Base-by-base conservation (phyloP, 2,329 filamentous ascomycete genomes). In the Fusarium sambucinum region DNA sequence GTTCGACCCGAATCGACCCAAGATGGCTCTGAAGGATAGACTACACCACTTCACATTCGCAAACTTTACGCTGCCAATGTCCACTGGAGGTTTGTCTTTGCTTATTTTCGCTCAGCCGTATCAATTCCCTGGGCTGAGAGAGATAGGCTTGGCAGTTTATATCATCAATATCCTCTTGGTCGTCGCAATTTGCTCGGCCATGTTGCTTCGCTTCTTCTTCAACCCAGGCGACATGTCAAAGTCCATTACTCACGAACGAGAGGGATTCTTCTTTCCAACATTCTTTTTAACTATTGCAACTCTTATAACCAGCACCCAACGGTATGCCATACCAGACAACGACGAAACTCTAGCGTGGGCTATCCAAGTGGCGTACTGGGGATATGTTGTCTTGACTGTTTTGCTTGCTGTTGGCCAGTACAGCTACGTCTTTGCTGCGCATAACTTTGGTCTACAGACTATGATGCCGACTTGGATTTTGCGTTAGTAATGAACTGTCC, bases 1-100 rank as follows among this genome's bases (percentile, higher is more conserved):
- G 52, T 55, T 55, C 52, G 52, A 55, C 42, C 41, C 52, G 14
- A 55, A 55, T n/a, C 41, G 52, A 27, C 52, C 52, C n/a, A 55
- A 55, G n/a, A 55, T 55, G 52, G 30, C 52, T 5, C 11, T 55
- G 13, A 55, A 55, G 9, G 41, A 55, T 14, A 32, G 52, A 17
- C 52, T 55, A 4, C 52, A 55, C n/a, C 52, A 55, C 3, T 55
- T 55, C n/a, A 55, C 52, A 2, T 55, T 44, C 41, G 52, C 52
- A 9, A 48, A 41, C 41, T 55, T 47, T 5, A 55, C 52, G 8
- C 38, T 55, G 3, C 52, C 52, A 0, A 55, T 55, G 52, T 47
- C 41, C 3, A 55, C 41, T 14, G 52, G 52, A 12, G 52, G 52
- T 1, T 29, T 55, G 30, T 47, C 52, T 4, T 32, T 55, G 12